These are phyloP conservation scores for Ceriops decandra DNA, from an alignment of 345 rosid genomes.

Conservation along the genomic window DNA sequence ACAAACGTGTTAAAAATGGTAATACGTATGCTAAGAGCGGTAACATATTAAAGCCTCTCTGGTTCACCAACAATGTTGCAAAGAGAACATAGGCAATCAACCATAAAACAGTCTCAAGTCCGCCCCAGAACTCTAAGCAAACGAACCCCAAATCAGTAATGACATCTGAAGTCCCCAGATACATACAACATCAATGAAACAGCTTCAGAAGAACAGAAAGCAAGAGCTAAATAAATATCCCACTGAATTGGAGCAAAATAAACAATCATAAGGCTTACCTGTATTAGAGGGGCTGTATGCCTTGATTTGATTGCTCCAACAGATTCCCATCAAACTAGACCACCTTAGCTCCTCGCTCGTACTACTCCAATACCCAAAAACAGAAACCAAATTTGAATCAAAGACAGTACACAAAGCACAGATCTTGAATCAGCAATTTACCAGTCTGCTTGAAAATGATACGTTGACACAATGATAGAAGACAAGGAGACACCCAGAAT, in stretches of 20 bases:
- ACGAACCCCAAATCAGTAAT: too few species aligned
- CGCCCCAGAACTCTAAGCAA: too few species aligned
- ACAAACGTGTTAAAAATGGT: neutral
- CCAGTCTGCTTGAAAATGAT: neutral
- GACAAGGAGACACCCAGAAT: neutral
- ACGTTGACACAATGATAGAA: neutral
- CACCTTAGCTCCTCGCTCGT: neutral
- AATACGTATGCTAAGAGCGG: too few species aligned
- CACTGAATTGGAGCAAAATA: too few species aligned
- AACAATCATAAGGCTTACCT: conserved; percentile 35
- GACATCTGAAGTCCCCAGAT: neutral
- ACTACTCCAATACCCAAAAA: neutral
- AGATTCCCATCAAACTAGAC: conserved; percentile 62
- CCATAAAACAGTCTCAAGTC: too few species aligned
- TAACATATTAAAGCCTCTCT: too few species aligned
- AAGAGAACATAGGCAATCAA: neutral
- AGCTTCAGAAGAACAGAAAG: too few species aligned
- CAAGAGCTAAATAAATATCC: too few species aligned
- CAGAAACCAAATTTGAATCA: conserved; percentile 1
- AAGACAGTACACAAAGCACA: conserved; percentile 12
- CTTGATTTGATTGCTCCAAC: conserved; percentile 81
- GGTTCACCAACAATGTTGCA: neutral
- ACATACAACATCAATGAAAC: neutral
- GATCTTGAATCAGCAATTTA: conserved; percentile 5
- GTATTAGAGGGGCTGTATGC: conserved; percentile 67